Conservation (phyloP, 257 asterid species). For the Capsicum rhomboideum region DNA sequence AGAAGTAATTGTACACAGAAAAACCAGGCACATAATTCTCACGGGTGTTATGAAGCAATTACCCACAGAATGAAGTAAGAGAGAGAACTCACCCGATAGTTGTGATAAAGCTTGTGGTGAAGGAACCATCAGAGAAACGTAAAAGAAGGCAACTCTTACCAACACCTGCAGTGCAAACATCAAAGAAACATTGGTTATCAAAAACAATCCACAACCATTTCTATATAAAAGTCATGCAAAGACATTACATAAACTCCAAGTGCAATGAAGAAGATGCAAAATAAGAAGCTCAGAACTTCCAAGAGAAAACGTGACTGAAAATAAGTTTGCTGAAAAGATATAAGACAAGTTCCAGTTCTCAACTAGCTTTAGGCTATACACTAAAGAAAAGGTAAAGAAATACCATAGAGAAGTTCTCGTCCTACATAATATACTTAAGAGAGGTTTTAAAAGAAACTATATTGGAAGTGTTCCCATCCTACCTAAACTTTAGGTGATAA, state of each 20-base stretch:
- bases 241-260: neutral
- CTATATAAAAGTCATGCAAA: neutral
- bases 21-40: neutral
- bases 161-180: slow-evolving; percentile 14
- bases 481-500: neutral
- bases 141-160: slow-evolving; percentile 40
- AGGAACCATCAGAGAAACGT: slow-evolving; percentile 39
- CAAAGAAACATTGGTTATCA: neutral
- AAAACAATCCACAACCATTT: too few species aligned
- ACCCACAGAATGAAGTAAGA: neutral
- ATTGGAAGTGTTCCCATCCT: neutral
- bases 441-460: too few species aligned
- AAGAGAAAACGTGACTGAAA: neutral
- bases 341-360: neutral
- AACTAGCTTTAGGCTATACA: neutral
- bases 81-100: slow-evolving; percentile 25
- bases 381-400: neutral
- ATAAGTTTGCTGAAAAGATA: neutral
- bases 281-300: neutral
- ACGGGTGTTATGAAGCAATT: neutral
- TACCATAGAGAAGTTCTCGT: neutral
- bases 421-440: neutral
- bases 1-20: neutral
- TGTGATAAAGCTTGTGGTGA: slow-evolving; percentile 32
- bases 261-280: neutral